Base-by-base conservation (phyloP, 305 asterid species). In the Ilex paraguariensis region DNA sequence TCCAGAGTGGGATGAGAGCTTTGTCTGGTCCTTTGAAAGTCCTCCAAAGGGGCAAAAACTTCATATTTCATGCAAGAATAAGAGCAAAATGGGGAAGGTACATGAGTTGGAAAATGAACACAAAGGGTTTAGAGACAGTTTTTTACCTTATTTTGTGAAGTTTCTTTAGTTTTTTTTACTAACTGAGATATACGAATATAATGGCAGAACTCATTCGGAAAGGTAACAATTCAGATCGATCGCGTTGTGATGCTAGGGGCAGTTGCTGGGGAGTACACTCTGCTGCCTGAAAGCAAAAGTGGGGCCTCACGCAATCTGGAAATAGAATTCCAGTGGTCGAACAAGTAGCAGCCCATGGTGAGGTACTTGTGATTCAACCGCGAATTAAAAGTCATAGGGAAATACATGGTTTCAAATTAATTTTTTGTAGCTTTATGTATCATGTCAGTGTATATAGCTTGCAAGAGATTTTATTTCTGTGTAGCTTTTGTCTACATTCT, bases 1-100 rank as follows among this genome's bases (percentile, higher is more conserved):
- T 71, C 97, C 98, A 30, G 98, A 89, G 65, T 92, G 96, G 87
- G 95, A 92, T 1, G 98, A 92, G 78, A 92, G 94, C 79, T 92
- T 92, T 62, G 77, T 87, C 0, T 92, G 98, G 98, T 84, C 96
- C 60, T 92, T 90, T 54, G 98, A 92, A 78, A 87, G 98, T 75
- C 97, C 96, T 59, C 98, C 98, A 46, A 92, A 92, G 72, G 98
- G 97, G 73, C 96, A 90, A 85, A 92, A 92, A 79, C 96, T 92
- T 66, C 98, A 90, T 75, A 92, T 92, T 67, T 92, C 98, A 40
- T 92, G 98, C 96, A 92, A 92, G 86, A 92, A 92, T 75, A 87
- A 92, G 90, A 92, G 97, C 91, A 92, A 92, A 73, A 84, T 92
- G 97, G 98, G 98, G 57, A 92, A 92, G 97, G 97, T 90, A 73